Conservation (phyloP, 2,329 filamentous ascomycete genomes). For the Trichoderma simmonsii region DNA sequence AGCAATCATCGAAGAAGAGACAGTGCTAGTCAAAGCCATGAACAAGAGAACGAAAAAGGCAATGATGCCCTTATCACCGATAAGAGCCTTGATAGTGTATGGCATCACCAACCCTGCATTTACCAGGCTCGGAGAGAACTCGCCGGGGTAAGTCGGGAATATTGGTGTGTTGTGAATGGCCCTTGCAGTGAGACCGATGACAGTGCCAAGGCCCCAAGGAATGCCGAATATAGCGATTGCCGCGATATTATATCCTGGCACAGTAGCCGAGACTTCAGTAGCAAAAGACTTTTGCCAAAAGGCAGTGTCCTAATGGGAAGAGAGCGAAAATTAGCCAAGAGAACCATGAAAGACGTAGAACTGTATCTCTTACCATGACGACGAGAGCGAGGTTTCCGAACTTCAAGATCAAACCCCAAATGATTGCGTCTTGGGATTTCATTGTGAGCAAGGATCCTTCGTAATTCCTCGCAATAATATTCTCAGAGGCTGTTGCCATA, state of each 20-base stretch:
- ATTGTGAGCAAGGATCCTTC: conserved; percentile 16
- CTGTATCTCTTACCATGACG: conserved; percentile 2
- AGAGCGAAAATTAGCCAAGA: neutral
- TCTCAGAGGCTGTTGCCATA: conserved; percentile 6
- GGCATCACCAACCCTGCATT: conserved; percentile 16
- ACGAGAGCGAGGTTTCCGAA: conserved; percentile 16
- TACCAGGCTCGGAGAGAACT: neutral
- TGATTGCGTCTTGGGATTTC: conserved; percentile 5
- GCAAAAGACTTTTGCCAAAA: conserved; percentile 18
- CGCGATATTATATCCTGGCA: conserved; percentile 13
- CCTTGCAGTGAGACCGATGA: conserved; percentile 14
- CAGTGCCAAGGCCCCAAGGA: conserved; percentile 16
- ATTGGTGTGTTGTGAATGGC: conserved; percentile 15
- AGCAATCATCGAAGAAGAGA: conserved; percentile 17
- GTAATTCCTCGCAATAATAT: conserved; percentile 6
- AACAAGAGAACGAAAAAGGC: conserved; percentile 16
- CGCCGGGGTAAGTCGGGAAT: conserved; percentile 14
- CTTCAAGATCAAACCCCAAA: conserved; percentile 12
- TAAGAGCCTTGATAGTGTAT: conserved; percentile 14
- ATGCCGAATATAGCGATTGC: conserved; percentile 15
- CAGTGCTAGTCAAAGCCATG: conserved; percentile 14
- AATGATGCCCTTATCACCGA: conserved; percentile 11
- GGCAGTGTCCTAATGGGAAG: neutral
- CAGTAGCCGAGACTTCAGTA: conserved; percentile 12
- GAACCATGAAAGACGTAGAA: neutral